Evolutionary conservation across 257 asterid species (phyloP).

Genomic region (Ehretia macrophylla): DNA sequence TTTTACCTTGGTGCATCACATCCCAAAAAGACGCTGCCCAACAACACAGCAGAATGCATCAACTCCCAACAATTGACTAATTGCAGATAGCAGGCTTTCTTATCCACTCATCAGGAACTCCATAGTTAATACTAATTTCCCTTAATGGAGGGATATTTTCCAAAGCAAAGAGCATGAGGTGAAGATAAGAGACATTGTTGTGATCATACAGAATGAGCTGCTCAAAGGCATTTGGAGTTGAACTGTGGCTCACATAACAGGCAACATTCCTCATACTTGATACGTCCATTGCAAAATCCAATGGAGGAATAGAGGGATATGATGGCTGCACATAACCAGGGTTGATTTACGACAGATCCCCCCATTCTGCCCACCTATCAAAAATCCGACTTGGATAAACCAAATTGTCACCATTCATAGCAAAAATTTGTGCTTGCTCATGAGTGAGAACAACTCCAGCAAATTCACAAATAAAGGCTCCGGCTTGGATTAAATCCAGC

Average conservation of each 20-base stretch:
- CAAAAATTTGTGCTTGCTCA: slow-evolving; percentile 62
- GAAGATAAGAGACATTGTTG: slow-evolving; percentile 65
- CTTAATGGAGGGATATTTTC: slow-evolving; percentile 88
- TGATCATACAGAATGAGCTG: slow-evolving; percentile 82
- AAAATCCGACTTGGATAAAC: slow-evolving; percentile 68
- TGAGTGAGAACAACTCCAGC: slow-evolving; percentile 77
- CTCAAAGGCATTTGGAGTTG: slow-evolving; percentile 66
- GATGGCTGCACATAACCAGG: slow-evolving; percentile 54
- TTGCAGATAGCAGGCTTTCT: slow-evolving; percentile 76
- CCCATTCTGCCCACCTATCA: slow-evolving; percentile 86
- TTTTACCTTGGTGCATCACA: slow-evolving; percentile 36
- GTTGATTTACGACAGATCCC: slow-evolving; percentile 52
- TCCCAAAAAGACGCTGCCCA: slow-evolving; percentile 8
- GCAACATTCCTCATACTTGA: slow-evolving; percentile 86
- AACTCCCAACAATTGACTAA: slow-evolving; percentile 25
- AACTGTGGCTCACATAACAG: slow-evolving; percentile 80
- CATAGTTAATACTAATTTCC: slow-evolving; percentile 83
- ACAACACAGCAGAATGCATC: slow-evolving; percentile 18
- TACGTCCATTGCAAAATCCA: slow-evolving; percentile 87
- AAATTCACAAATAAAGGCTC: slow-evolving; percentile 84
- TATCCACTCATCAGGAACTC: slow-evolving; percentile 59
- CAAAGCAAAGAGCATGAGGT: slow-evolving; percentile 75
- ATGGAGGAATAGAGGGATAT: slow-evolving; percentile 58
- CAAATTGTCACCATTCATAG: slow-evolving; percentile 83
- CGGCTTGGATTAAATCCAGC: slow-evolving; percentile 80